Conservation (phyloP, 768 basidiomycete species). For the Piloderma croceum region DNA sequence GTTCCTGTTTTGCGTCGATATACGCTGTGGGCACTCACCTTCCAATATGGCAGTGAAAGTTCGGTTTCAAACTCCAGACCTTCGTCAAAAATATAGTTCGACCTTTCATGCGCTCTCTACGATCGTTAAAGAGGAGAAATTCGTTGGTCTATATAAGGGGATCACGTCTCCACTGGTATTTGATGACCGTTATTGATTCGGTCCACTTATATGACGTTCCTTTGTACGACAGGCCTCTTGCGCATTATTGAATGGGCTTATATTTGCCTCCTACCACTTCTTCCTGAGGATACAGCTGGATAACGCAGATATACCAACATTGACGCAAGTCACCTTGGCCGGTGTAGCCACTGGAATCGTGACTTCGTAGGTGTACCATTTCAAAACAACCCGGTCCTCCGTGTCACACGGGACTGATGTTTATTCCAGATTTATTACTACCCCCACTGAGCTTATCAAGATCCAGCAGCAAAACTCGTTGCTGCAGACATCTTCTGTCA, state of each 20-base stretch:
- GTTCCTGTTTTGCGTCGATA: slow-evolving; percentile 25
- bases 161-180: slow-evolving; percentile 75
- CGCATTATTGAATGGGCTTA: slow-evolving; percentile 77
- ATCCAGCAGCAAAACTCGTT: slow-evolving; percentile 69
- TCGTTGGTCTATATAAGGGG: slow-evolving; percentile 69
- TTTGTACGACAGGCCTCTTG: slow-evolving; percentile 46
- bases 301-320: slow-evolving; percentile 46
- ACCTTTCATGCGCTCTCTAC: slow-evolving; percentile 60
- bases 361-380: slow-evolving; percentile 56
- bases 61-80: slow-evolving; percentile 63
- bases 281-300: slow-evolving; percentile 65
- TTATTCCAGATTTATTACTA: slow-evolving; percentile 56
- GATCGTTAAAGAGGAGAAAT: slow-evolving; percentile 65
- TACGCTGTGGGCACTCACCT: not conserved
- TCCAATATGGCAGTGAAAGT: slow-evolving; percentile 57
- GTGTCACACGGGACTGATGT: not conserved
- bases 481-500: slow-evolving; percentile 21
- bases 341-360: slow-evolving; percentile 77
- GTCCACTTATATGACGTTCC: not conserved
- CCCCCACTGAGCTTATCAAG: slow-evolving; percentile 85
- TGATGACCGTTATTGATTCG: slow-evolving; percentile 7
- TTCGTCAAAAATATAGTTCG: slow-evolving; percentile 53
- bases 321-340: slow-evolving; percentile 69
- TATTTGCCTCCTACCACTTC: slow-evolving; percentile 81
- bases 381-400: slow-evolving; percentile 5